Evolutionary conservation across 192 early-diverging fungal genomes (phyloP).

Genomic region (Gryganskiella cystojenkinii): DNA sequence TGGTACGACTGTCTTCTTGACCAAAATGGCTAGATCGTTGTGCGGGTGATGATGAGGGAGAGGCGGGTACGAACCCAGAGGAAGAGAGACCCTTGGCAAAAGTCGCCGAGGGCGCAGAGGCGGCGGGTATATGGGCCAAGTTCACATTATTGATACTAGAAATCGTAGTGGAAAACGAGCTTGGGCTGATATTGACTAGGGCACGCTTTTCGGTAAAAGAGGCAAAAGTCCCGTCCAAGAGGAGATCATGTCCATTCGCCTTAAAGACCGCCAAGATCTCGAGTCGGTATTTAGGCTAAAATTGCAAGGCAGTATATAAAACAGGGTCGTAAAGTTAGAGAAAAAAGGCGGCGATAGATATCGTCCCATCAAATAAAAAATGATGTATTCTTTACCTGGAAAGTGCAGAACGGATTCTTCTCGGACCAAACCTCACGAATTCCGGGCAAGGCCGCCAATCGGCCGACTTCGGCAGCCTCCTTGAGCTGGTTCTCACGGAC

Average conservation of each 20-base stretch:
- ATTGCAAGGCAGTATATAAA: not conserved
- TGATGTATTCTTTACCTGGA: conserved; percentile 50
- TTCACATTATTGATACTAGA: conserved; percentile 33
- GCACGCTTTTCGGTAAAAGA: conserved; percentile 54
- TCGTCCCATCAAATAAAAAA: not conserved
- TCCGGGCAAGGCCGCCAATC: conserved; percentile 58
- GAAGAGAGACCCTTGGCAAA: conserved; percentile 20
- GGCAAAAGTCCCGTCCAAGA: conserved; percentile 58
- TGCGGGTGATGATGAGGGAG: not conserved
- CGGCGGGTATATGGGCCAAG: conserved; percentile 38
- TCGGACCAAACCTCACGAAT: conserved; percentile 63
- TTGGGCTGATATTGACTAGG: conserved; percentile 16
- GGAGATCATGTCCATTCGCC: conserved; percentile 49
- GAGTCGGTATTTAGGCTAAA: conserved; percentile 56
- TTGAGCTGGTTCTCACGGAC: conserved; percentile 63
- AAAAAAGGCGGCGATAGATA: conserved; percentile 1
- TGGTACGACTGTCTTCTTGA: not conserved
- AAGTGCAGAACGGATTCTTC: conserved; percentile 63
- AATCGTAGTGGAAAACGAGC: conserved; percentile 24
- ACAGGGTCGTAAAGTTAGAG: conserved; percentile 16
- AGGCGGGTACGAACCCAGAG: not conserved
- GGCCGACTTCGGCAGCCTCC: conserved; percentile 62
- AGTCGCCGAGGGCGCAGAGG: conserved; percentile 11
- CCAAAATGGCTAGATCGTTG: conserved; percentile 1
- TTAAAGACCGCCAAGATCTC: conserved; percentile 56